Evolutionary conservation across 805 yeast genomes (phyloP).

Genomic region (Metschnikowia colocasiae): DNA sequence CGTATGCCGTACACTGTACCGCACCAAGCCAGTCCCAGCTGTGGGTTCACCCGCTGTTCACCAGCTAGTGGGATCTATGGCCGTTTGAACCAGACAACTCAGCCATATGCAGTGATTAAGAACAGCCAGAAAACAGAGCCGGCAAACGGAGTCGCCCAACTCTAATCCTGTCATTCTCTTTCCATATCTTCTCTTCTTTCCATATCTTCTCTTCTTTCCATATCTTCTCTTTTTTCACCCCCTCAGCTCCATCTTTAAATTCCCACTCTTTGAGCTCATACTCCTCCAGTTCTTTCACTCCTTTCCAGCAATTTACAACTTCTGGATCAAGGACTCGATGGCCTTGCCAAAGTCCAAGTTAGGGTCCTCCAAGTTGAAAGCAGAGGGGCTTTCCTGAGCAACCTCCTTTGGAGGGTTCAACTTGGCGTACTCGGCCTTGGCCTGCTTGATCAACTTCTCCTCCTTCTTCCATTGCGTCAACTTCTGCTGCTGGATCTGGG

Average conservation of each 20-base stretch:
- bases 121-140: too few species aligned
- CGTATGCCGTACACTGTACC: too few species aligned
- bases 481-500: constrained; percentile 57
- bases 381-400: constrained; percentile 31
- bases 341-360: constrained; percentile 79
- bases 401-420: constrained; percentile 33
- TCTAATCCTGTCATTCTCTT: too few species aligned
- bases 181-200: not conserved
- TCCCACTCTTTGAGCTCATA: too few species aligned
- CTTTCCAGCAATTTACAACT: constrained; percentile 27
- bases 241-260: too few species aligned
- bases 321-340: constrained; percentile 61
- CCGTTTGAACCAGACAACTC: too few species aligned
- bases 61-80: too few species aligned
- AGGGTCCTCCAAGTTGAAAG: constrained; percentile 78
- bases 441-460: constrained; percentile 76
- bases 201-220: not conserved
- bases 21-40: too few species aligned
- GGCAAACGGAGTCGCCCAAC: too few species aligned
- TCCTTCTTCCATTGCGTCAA: constrained; percentile 57
- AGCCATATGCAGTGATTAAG: too few species aligned
- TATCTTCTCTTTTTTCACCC: not conserved
- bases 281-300: not conserved
- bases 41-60: too few species aligned
- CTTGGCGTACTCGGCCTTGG: constrained; percentile 83